Conservation (phyloP, 768 basidiomycete genomes). For the Xerocomellus dryophilus region DNA sequence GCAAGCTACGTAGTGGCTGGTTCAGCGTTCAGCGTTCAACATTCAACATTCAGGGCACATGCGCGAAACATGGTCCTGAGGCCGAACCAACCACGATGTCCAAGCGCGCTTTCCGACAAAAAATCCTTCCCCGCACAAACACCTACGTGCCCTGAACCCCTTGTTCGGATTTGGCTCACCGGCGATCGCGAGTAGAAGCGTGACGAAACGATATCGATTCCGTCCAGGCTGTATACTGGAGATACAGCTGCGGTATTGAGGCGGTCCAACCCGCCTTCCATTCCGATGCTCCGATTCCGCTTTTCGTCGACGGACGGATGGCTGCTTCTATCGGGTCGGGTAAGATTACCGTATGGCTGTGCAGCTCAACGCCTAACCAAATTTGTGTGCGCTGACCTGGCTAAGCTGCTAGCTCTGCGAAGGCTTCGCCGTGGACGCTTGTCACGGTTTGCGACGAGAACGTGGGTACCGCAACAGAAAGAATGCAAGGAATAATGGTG, state of each 20-base stretch:
- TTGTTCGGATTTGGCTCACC: not conserved
- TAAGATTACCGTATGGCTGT: not conserved
- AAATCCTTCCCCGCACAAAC: not conserved
- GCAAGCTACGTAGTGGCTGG: not conserved
- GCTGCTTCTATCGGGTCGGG: not conserved
- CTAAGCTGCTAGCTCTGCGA: too few species aligned
- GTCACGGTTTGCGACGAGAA: constrained; percentile 2
- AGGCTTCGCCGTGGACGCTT: not conserved
- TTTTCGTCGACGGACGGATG: constrained; percentile 13
- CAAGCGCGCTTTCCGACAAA: not conserved
- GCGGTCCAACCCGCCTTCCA: constrained; percentile 6
- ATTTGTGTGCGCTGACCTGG: not conserved
- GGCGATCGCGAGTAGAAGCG: constrained; percentile 4
- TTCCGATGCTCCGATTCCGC: constrained; percentile 5
- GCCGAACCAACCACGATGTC: not conserved
- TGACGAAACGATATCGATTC: not conserved
- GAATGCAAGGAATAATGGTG: not conserved
- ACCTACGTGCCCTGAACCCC: not conserved
- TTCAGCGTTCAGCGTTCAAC: not conserved
- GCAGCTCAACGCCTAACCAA: not conserved
- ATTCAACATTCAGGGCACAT: too few species aligned
- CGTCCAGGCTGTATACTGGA: not conserved
- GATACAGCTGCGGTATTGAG: not conserved
- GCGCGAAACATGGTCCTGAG: not conserved
- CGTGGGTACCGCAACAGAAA: not conserved